These are phyloP conservation scores for Stipa capillata DNA, from an alignment of 176 grass and related monocot genomes.

Conservation along the genomic window DNA sequence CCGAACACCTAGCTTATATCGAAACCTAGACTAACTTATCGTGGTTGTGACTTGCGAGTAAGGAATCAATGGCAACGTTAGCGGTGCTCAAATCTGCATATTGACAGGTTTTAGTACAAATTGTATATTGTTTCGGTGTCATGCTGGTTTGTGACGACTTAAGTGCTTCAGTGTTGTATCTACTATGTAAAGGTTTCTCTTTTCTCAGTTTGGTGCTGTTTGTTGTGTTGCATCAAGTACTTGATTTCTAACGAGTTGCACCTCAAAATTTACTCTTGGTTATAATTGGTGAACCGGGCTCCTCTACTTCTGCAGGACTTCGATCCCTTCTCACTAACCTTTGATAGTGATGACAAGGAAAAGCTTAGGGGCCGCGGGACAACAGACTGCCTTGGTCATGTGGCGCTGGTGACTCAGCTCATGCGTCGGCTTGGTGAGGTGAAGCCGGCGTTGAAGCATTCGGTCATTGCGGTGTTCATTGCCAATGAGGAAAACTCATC, in stretches of 20 bases:
- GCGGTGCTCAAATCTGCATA: neutral
- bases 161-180: neutral
- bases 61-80: neutral
- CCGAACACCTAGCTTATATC: neutral
- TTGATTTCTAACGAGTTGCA: neutral
- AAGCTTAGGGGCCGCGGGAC: conserved; percentile 76
- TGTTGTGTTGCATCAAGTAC: neutral
- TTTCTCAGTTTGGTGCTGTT: neutral
- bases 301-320: conserved; percentile 45
- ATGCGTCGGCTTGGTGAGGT: conserved; percentile 72
- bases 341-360: conserved; percentile 75
- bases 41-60: neutral
- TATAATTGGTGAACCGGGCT: neutral
- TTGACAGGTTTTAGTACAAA: neutral
- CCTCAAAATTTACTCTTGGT: neutral
- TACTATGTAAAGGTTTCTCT: neutral
- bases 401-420: conserved; percentile 81
- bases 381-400: conserved; percentile 87
- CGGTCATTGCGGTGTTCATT: conserved; percentile 81
- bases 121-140: neutral
- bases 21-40: neutral
- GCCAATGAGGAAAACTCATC: conserved; percentile 91
- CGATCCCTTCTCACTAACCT: conserved; percentile 76
- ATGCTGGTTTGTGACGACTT: neutral
- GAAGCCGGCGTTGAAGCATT: conserved; percentile 65